Base-by-base conservation (phyloP, 257 asterid species). In the Marsdenia floribunda region DNA sequence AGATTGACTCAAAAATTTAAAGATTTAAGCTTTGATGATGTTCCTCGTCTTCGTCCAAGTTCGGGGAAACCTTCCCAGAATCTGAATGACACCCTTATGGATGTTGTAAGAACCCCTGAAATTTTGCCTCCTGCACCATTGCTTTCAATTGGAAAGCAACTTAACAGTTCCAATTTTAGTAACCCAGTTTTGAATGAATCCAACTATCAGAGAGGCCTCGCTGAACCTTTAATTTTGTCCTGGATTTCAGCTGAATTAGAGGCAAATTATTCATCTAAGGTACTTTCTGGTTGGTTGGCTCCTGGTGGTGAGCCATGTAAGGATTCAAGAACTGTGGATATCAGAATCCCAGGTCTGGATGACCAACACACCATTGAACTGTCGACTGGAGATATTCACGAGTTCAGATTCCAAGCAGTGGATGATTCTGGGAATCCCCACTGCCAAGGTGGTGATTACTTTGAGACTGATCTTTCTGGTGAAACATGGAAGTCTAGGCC, bases 371-470 rank as follows among this genome's bases (percentile, higher is more conserved):
- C 52, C 58, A 76, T 87, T 19, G 85, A 82, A 19, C 69, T 95
- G 11, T 86, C 88, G 7, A 80, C 88, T 29, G 95, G 91, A 73
- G 90, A 89, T 57, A 72, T 82, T 66, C 99, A 92, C 81, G 91
- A 89, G 40, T 86, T 95, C 77, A 86, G 80, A 73, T 84, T 95
- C 75, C 94, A 90, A 46, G 87, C 96, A n/a, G 33, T 95, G 83
- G 96, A 95, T 82, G 96, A 90, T 22, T 84, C 80, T 0, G 90
- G 93, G 57, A 69, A 74, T 44, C 88, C 87, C 0, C 96, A 69
- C 75, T 95, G 99, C 52, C 72, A 73, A n/a, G 97, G 99, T 54
- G 99, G 98, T 33, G 99, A 95, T 74, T 92, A 92, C 77, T 88
- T 90, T 75, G 98, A 95, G 80, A 89, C 83, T 16, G 97, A 95